Base-by-base conservation (phyloP, 2,329 filamentous ascomycete species). In the Phyllosticta paracitricarpa region DNA sequence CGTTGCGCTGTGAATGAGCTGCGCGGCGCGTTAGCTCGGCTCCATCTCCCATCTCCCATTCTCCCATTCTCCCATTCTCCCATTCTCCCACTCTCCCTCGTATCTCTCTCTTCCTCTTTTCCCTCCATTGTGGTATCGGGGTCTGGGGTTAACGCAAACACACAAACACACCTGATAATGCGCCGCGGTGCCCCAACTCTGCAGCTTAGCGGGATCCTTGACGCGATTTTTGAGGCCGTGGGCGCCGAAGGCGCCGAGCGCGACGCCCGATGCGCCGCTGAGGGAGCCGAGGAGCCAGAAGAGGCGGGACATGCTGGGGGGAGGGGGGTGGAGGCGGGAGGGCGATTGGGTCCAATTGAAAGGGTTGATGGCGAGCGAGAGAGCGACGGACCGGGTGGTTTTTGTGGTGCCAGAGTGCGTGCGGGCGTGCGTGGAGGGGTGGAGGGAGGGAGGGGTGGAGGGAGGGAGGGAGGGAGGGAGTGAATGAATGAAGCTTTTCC, bases 241-340 rank as follows among this genome's bases (percentile, higher is more conserved):
- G 12, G 85, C 84, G 40, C 86, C 86, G 71, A 88, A 89, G 0
- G 86, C 86, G 33, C 85, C 85, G 61, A 87, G 71, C 17, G 77
- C 77, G 56, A 88, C 85, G 68, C 81, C 80, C 4, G 80, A 75
- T 9, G 84, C 85, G 71, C 84, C 85, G 68, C 81, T 85, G 58
- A 87, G 70, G 68, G 82, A 84, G 63, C 83, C 85, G 58, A 86
- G 73, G 51, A 81, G 84, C 81, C 82, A 87, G 76, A 84, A 84
- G 52, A 73, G 70, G 5, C 69, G 65, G 14, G 72, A 68, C 72
- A 75, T 76, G 33, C 52, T 24, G 19, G 19, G 19, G 19, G 19
- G 2, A 22, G 2, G 19, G 19, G 19, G 19, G 19, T 22, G 19
- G 19, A 22, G 19, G 19, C 19, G 19, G 19, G 19, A 22, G 19